These are phyloP conservation scores for Alternaria novae-zelandiae DNA, from an alignment of 2,329 filamentous ascomycete species.

Conservation along the genomic window DNA sequence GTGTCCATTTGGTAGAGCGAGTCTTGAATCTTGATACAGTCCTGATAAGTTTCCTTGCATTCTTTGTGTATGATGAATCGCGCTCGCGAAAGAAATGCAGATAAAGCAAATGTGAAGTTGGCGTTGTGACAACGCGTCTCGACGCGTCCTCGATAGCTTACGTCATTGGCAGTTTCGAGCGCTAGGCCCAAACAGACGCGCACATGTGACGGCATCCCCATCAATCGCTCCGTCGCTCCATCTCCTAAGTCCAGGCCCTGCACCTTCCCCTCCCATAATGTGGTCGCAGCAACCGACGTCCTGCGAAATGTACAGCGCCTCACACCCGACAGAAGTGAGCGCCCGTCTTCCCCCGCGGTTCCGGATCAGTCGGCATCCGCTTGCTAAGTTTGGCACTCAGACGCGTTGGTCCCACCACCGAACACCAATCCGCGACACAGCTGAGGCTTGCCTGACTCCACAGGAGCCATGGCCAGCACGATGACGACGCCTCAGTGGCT, in stretches of 20 bases:
- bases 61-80: background rate
- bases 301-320: background rate
- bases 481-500: slow-evolving; percentile 15
- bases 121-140: background rate
- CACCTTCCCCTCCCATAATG: background rate
- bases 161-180: background rate
- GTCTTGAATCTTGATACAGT: background rate
- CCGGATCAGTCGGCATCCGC: slow-evolving; percentile 26
- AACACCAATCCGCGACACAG: slow-evolving; percentile 25
- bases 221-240: background rate
- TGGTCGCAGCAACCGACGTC: background rate
- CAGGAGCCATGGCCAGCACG: slow-evolving; percentile 5
- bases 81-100: background rate
- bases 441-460: slow-evolving; percentile 16
- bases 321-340: background rate
- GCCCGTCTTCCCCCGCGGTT: background rate
- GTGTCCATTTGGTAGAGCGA: background rate
- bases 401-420: slow-evolving; percentile 15
- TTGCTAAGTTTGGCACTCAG: slow-evolving; percentile 12
- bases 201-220: background rate
- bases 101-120: background rate
- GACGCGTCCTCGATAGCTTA: background rate
- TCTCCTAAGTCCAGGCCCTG: background rate
- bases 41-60: background rate
- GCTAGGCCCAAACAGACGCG: background rate